Evolutionary conservation across 2,329 filamentous ascomycete species (phyloP).

Genomic region (Fusarium mundagurra): DNA sequence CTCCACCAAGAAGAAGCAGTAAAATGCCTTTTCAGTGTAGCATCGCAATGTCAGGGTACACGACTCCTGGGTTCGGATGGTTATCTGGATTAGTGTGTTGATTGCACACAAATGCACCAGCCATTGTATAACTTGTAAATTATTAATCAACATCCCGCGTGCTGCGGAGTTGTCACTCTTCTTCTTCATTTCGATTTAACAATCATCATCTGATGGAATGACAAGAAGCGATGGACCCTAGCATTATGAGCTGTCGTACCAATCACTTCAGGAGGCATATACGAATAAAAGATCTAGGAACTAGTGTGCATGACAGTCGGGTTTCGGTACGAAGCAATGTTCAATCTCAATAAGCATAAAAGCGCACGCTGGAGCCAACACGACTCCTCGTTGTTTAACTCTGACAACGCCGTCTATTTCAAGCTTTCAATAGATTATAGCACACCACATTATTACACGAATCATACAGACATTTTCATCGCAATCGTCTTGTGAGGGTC

Average conservation of each 20-base stretch:
- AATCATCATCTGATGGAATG: background rate
- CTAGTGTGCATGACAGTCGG: background rate
- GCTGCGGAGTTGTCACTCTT: background rate
- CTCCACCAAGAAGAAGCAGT: slow-evolving; percentile 52
- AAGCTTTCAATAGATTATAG: background rate
- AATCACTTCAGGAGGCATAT: background rate
- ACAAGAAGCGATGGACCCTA: background rate
- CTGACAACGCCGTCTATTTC: slow-evolving; percentile 32
- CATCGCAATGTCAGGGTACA: background rate
- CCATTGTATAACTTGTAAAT: slow-evolving; percentile 16
- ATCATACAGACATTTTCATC: slow-evolving; percentile 95
- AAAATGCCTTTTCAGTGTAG: background rate
- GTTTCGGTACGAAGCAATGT: background rate
- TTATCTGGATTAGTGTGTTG: background rate
- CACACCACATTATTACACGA: background rate
- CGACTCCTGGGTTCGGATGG: background rate
- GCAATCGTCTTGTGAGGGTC: slow-evolving; percentile 89
- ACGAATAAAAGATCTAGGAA: background rate
- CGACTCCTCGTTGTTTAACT: background rate
- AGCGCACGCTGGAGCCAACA: background rate
- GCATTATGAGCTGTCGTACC: background rate
- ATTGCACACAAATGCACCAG: slow-evolving; percentile 1
- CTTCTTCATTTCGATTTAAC: background rate
- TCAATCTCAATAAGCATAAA: background rate
- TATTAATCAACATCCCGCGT: background rate